phyloP scores from a whole-genome alignment of 2,329 filamentous ascomycete species.

The Sporothrix mexicana region DNA sequence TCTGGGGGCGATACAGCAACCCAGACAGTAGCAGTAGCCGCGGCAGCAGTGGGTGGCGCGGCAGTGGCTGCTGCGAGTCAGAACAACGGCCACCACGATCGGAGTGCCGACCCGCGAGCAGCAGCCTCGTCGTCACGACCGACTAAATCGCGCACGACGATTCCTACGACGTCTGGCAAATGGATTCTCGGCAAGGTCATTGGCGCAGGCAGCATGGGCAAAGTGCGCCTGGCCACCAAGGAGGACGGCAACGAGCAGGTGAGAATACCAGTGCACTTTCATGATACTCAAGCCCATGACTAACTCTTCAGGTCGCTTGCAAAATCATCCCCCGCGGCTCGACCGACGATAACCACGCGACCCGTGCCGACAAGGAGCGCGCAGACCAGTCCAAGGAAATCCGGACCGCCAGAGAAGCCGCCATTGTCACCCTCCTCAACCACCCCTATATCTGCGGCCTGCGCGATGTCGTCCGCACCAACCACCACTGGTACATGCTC shows the following conservation, averaged over 20 bases:
- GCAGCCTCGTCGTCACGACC: slow-evolving; percentile 56
- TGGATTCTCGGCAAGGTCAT: slow-evolving; percentile 98
- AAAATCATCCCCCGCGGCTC: slow-evolving; percentile 95
- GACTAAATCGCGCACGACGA: slow-evolving; percentile 73
- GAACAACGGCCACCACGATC: slow-evolving; percentile 39
- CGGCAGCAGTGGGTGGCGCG: slow-evolving; percentile 43
- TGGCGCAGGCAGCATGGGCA: slow-evolving; percentile 97
- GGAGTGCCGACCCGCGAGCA: slow-evolving; percentile 54
- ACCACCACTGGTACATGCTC: slow-evolving; percentile 99
- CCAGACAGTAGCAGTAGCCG: slow-evolving; percentile 46
- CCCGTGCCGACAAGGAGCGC: slow-evolving; percentile 76
- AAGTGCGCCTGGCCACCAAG: slow-evolving; percentile 94
- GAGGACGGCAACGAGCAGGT: slow-evolving; percentile 91
- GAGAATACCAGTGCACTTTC: slow-evolving; percentile 42
- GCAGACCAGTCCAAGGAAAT: slow-evolving; percentile 97
- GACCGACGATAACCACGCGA: slow-evolving; percentile 80
- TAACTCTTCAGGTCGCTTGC: slow-evolving; percentile 78
- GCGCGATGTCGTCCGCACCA: slow-evolving; percentile 92
- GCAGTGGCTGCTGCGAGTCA: slow-evolving; percentile 7
- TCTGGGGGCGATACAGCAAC: slow-evolving; percentile 39
- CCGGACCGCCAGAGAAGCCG: slow-evolving; percentile 90
- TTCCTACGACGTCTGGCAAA: slow-evolving; percentile 87
- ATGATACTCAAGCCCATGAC: no score
- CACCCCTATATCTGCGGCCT: slow-evolving; percentile 97
- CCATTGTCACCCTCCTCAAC: slow-evolving; percentile 91